Conservation (phyloP, 192 early-diverging fungal species). For the Coemansia sp. region DNA sequence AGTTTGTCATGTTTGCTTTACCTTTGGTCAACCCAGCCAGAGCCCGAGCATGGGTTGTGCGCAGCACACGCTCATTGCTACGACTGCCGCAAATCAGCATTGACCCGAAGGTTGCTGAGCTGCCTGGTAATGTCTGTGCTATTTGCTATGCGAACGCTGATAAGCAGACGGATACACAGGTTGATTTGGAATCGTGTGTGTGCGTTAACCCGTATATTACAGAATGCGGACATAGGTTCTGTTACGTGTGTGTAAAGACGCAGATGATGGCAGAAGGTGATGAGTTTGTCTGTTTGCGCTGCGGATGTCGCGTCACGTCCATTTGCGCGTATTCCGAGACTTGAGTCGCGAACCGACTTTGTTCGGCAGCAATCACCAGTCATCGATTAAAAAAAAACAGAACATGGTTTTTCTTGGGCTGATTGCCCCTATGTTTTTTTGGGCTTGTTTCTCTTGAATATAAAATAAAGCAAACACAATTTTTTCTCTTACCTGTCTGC, state of each 20-base stretch:
- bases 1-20: conserved; percentile 85
- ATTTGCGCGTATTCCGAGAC: conserved; percentile 46
- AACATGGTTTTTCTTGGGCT: too few species aligned
- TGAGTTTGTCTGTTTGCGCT: conserved; percentile 76
- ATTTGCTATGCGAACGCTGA: conserved; percentile 59
- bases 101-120: conserved; percentile 35
- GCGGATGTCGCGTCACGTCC: conserved; percentile 63
- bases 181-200: conserved; percentile 25
- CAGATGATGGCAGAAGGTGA: conserved; percentile 70
- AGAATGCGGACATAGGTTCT: conserved; percentile 83
- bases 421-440: background rate
- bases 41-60: conserved; percentile 38
- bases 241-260: conserved; percentile 87
- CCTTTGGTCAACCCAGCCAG: conserved; percentile 69
- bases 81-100: conserved; percentile 56
- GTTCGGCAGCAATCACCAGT: background rate
- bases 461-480: background rate
- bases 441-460: background rate
- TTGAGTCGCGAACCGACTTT: background rate
- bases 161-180: background rate
- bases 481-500: conserved; percentile 3
- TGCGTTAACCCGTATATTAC: conserved; percentile 72
- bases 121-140: conserved; percentile 72
- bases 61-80: conserved; percentile 26
- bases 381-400: too few species aligned